A percentile compares a stretch with the other conserved stretches of the same genome.
phyloP scores from a whole-genome alignment of 345 rosid genomes.

The Bruguiera gymnorhiza region DNA sequence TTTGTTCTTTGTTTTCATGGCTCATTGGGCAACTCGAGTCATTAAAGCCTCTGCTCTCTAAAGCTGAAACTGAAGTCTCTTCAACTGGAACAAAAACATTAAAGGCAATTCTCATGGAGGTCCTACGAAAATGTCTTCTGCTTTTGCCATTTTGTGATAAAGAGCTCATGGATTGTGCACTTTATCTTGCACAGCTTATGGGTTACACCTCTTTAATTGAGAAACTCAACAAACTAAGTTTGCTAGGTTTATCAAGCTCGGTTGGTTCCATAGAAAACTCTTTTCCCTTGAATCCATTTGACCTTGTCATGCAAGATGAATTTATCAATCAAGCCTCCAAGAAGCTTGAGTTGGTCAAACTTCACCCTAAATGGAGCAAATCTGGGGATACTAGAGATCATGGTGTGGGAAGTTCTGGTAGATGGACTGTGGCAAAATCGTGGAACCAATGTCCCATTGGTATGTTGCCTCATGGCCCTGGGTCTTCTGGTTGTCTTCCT shows the following conservation, averaged over 20 bases:
- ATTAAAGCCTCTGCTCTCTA: constrained; percentile 35
- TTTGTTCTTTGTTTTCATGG: constrained; percentile 65
- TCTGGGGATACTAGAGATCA: constrained; percentile 21
- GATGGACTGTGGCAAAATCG: constrained; percentile 58
- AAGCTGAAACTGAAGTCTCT: constrained; percentile 28
- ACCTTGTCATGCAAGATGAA: constrained; percentile 42
- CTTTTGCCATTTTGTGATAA: constrained; percentile 40
- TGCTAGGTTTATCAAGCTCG: constrained; percentile 21
- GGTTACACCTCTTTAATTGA: constrained; percentile 37
- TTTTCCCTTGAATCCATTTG: constrained; percentile 17
- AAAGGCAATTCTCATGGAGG: constrained; percentile 37
- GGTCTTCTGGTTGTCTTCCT: constrained; percentile 66
- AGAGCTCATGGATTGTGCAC: constrained; percentile 46
- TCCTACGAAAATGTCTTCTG: constrained; percentile 51
- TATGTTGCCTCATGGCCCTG: constrained; percentile 58
- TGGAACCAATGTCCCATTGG: constrained; percentile 93
- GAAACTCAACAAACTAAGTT: constrained; percentile 48
- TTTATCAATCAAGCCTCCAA: constrained; percentile 46
- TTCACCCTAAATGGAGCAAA: constrained; percentile 27
- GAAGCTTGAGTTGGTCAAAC: constrained; percentile 54
- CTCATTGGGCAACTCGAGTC: constrained; percentile 52
- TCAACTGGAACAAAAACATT: constrained; percentile 27
- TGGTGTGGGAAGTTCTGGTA: constrained; percentile 24
- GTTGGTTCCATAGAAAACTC: constrained; percentile 30
- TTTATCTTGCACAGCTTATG: constrained; percentile 45